These are phyloP conservation scores for Lablab purpureus DNA, from an alignment of 306 rosid genomes.

Conservation along the genomic window DNA sequence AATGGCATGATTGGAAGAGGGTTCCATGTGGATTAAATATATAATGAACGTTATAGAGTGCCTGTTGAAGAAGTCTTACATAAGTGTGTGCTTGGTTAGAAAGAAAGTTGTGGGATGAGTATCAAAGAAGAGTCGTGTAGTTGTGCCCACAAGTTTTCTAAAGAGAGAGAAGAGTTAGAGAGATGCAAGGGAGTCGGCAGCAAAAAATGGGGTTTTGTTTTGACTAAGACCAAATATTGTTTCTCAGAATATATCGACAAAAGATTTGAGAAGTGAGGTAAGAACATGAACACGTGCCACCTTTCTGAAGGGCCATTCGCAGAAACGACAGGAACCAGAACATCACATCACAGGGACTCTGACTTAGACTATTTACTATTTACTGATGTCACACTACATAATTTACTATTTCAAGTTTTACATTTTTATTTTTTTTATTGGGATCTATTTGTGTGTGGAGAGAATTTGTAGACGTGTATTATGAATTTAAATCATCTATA, in stretches of 20 bases:
- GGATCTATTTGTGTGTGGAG: background rate
- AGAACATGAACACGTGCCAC: slow-evolving; percentile 54
- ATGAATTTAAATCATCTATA: background rate
- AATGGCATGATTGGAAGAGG: slow-evolving; percentile 38
- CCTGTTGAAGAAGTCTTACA: background rate
- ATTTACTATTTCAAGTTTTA: background rate
- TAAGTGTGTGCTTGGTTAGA: slow-evolving; percentile 16
- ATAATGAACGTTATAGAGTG: background rate
- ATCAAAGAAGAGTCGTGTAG: slow-evolving; percentile 40
- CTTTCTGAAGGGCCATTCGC: background rate
- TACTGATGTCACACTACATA: background rate
- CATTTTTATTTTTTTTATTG: background rate
- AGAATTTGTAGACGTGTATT: background rate
- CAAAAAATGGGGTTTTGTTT: slow-evolving; percentile 54
- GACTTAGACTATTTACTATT: slow-evolving; percentile 6
- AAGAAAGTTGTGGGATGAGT: slow-evolving; percentile 37
- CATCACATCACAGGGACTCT: background rate
- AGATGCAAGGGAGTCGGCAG: slow-evolving; percentile 70
- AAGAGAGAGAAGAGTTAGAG: slow-evolving; percentile 38
- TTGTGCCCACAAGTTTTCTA: slow-evolving; percentile 37
- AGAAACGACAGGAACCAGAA: slow-evolving; percentile 18
- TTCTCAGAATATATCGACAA: background rate
- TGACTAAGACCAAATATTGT: slow-evolving; percentile 61
- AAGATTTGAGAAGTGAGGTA: slow-evolving; percentile 53
- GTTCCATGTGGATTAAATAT: slow-evolving; percentile 37